Evolutionary conservation across 306 rosid species (phyloP).

Genomic region (Cicer bijugum): DNA sequence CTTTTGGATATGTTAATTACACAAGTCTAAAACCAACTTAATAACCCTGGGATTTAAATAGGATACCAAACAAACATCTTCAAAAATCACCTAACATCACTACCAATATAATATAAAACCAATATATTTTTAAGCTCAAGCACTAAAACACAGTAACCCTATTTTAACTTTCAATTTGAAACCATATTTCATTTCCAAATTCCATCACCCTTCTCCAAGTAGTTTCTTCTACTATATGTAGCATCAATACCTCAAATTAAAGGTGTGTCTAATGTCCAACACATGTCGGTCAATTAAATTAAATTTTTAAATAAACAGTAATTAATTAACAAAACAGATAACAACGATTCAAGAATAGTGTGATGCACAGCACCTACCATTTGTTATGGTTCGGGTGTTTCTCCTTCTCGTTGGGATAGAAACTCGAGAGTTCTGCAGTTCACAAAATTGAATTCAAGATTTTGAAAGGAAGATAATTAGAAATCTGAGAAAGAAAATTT

Average conservation of each 20-base stretch:
- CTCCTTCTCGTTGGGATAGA: background rate
- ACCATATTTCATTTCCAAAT: background rate
- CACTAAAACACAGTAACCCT: background rate
- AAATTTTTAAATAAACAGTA: background rate
- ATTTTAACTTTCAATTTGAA: background rate
- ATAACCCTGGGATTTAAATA: background rate
- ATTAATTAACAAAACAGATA: background rate
- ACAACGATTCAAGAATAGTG: background rate
- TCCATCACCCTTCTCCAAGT: background rate
- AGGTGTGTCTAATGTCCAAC: too few relatives aligned
- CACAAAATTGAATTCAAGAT: background rate
- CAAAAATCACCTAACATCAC: background rate
- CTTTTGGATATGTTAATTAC: background rate
- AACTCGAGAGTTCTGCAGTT: constrained; percentile 6
- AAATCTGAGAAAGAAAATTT: background rate
- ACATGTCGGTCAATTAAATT: background rate
- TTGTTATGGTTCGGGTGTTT: background rate
- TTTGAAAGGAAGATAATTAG: background rate
- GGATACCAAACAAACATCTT: background rate
- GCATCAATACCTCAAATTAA: too few relatives aligned
- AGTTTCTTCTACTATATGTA: background rate
- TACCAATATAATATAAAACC: background rate
- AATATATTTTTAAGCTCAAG: background rate
- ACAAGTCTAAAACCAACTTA: background rate
- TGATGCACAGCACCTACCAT: background rate